Base-by-base conservation (phyloP, 805 yeast genomes). In the Kluyveromyces dobzhanskii region DNA sequence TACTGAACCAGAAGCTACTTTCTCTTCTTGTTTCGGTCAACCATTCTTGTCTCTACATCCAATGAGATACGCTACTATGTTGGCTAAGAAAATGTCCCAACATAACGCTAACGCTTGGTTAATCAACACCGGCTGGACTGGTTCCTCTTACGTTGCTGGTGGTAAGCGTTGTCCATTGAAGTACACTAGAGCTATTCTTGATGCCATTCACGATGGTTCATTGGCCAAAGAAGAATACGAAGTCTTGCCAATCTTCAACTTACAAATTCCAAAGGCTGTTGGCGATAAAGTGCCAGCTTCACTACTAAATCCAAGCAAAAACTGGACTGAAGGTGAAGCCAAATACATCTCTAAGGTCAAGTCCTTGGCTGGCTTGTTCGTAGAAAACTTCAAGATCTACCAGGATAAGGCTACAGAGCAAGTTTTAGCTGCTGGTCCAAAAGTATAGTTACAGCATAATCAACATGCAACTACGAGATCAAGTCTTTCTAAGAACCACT, bases 21-120 rank as follows among this genome's bases (percentile, higher is more conserved):
- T 90, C 78, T 85, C 95, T 45, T 95, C 98, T 39, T 90, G 98
- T 73, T 90, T 88, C 65, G 98, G 97, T 61, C 97, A 90, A 73
- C 98, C 98, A 48, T 90, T 90, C 83, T 73, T 90, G 68, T 97
- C 90, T 26, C 73, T 90, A 65, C 98, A 90, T 68, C 98, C 98
- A 65, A 90, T 90, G 88, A 82, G 80, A 66, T 90, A 90, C 66
- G 97, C 97, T 33, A 85, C 85, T 66, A 95, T 90, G 79, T 76
- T 90, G 57, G 80, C 95, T 40, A 90, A 85, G 64, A 90, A 88
- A 76, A 92, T 90, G 73, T 66, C 82, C 40, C 62, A 83, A 62
- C 92, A 88, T 71, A 79, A 79, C 53, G 87, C 97, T 38, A 76
- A 77, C 58, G 97, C 98, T 42, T 90, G 96, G 95, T 76, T 90